Base-by-base conservation (phyloP, 164 flowering plant genomes). In the Vitis riparia region DNA sequence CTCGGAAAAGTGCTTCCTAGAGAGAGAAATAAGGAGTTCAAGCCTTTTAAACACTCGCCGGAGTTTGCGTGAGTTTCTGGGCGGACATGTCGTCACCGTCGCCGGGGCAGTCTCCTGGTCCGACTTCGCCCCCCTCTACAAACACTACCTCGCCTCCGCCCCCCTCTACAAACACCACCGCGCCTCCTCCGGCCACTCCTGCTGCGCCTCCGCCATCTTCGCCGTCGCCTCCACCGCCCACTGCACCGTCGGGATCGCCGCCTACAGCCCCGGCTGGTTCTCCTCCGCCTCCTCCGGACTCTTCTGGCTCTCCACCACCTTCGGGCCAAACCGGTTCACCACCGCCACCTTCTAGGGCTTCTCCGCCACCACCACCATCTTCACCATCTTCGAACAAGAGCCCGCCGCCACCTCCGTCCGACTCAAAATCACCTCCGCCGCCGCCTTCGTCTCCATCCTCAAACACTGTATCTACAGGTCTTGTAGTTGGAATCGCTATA, bases 401-500 rank as follows among this genome's bases (percentile, higher is more conserved):
- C 44, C 63, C 87, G 0, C 23, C 85, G 2, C 73, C 87, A 0
- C 58, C 85, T 0, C 48, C 84, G 11, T 66, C 90, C 1, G 17
- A 79, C 0, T 16, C 72, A 37, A 27, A 3, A 37, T 51, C 63
- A 27, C 27, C 86, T 9, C 68, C 89, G 0, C 67, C 86, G 0
- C 29, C 86, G 2, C 69, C 84, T 8, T 67, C 78, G 13, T 12
- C 81, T 4, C 55, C 73, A 1, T 19, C 83, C 5, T 30, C 77
- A 0, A 29, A 55, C 3, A 3, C 68, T 13, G 37, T 83, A 2
- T 81, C 91, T 23, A 77, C 85, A 0, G 90, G 89, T 13, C 55
- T 84, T 6, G 86, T 87, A 9, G 86, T 86, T 8, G 93, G 92
- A 47, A 75, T 89, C 9, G 97, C 87, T 1, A 75, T 85, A 14